Conservation (phyloP, 495 filamentous ascomycete species). For the Daldinia decipiens region DNA sequence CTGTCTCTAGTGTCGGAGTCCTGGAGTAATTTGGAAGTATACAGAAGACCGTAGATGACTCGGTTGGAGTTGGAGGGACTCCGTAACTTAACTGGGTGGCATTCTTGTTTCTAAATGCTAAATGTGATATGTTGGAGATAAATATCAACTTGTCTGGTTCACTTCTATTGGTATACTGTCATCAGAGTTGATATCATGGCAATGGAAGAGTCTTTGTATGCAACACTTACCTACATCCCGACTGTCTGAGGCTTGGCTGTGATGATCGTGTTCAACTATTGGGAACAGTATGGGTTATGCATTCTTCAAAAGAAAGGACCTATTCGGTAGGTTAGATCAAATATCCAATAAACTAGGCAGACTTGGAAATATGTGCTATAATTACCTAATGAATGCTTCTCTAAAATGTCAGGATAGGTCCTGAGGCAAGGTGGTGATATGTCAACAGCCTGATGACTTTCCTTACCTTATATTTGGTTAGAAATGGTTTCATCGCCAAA, state of each 20-base stretch:
- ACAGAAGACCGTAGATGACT: neutral
- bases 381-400: neutral
- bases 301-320: neutral
- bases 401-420: neutral
- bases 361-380: neutral
- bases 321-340: neutral
- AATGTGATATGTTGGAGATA: neutral
- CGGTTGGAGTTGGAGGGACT: neutral
- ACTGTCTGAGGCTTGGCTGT: too few relatives aligned
- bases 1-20: neutral
- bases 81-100: neutral
- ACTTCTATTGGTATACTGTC: neutral
- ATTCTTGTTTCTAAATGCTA: neutral
- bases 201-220: too few relatives aligned
- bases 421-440: neutral
- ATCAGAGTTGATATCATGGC: too few relatives aligned
- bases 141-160: neutral
- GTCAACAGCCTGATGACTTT: neutral
- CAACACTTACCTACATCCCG: too few relatives aligned
- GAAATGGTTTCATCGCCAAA: neutral
- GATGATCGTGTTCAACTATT: too few relatives aligned
- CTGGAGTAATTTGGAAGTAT: neutral
- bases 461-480: neutral
- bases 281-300: too few relatives aligned
- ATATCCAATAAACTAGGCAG: too few relatives aligned